Evolutionary conservation across 257 asterid genomes (phyloP), one percentile per base, ranked within the genome.

Genomic region (Salvia hispanica): DNA sequence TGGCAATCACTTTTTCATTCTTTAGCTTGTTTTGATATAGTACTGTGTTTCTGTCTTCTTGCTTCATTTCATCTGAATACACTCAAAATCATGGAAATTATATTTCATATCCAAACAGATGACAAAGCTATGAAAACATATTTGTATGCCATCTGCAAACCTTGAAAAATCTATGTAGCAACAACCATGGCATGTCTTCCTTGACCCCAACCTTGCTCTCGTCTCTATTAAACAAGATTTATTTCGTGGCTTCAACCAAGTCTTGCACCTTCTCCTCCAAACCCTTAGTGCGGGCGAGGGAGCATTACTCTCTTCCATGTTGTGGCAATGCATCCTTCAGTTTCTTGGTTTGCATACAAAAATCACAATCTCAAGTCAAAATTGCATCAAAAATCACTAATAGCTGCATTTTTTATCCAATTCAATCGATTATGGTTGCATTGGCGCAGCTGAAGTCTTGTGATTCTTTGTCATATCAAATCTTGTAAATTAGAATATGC

Each of bases 271-370:
- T 64, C 13, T 84, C 94, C 6, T 90, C 91, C 0, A 92, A 79
- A 4, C 98, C 98, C 55, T 83, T 92, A 1, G 90, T 81, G 16
- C 91, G 88, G 61, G 92, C 92, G 13, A 83, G 74, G 36, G 85
- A 73, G 37, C 83, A 81, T 9, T 87, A 62, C 10, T 85, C 93
- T 0, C 84, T 71, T 33, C 96, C 93, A 51, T 92, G 82, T 57
- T 88, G 90, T 2, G 84, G 88, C 65, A 92, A 66, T 45, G 98
- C 98, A 77, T 88, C 96, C 73, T 77, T 88, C 62, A 92, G 90
- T 69, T 92, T 92, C 84, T 90, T 90, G 84, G 90, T 90, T 97
- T 90, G 90, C 71, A 57, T 2, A 61, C 34, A 67, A 65, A 56
- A 58, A 16, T 57, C 7, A 7, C 53, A 44, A 5, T 3, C 13